Percentiles rank a stretch among this genome's conserved stretches.
Conservation (phyloP, 1,284 basidiomycete genomes). For the Testicularia cyperi region DNA sequence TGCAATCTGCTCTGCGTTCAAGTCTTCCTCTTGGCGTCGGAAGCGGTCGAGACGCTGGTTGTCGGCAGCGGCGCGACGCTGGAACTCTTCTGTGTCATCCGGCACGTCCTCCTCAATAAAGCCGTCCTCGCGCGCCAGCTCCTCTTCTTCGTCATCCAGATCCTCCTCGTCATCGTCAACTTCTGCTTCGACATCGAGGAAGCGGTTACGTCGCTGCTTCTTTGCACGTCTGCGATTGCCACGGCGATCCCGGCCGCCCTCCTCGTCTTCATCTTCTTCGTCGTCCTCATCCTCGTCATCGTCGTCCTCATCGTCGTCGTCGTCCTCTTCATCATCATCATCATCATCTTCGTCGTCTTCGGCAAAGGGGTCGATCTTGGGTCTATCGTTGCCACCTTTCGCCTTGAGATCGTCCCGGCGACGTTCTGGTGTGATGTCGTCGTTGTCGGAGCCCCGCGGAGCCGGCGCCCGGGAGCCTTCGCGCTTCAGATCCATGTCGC, state of each 20-base stretch:
- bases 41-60: constrained; percentile 78
- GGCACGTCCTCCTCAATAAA: constrained; percentile 74
- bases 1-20: constrained; percentile 83
- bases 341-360: constrained; percentile 40
- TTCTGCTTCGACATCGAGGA: constrained; percentile 92
- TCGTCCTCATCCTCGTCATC: constrained; percentile 54
- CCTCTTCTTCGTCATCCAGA: constrained; percentile 59
- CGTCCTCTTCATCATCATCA: constrained; percentile 38
- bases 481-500: constrained; percentile 27
- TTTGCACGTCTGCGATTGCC: constrained; percentile 35
- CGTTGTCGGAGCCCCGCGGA: constrained; percentile 1
- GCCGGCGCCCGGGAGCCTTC: constrained; percentile 3
- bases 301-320: constrained; percentile 50
- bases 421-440: background rate
- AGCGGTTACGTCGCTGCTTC: constrained; percentile 67
- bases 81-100: constrained; percentile 70
- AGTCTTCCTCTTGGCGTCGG: constrained; percentile 75
- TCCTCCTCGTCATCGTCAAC: constrained; percentile 68
- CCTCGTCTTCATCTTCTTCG: constrained; percentile 46
- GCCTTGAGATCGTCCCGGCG: background rate
- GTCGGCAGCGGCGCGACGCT: constrained; percentile 65
- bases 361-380: constrained; percentile 33
- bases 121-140: constrained; percentile 62
- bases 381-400: background rate
- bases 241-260: constrained; percentile 34